A percentile compares a stretch with the other conserved stretches of the same genome.
phyloP scores from a whole-genome alignment of 106 monocot species.

The Phalaenopsis equestris region DNA sequence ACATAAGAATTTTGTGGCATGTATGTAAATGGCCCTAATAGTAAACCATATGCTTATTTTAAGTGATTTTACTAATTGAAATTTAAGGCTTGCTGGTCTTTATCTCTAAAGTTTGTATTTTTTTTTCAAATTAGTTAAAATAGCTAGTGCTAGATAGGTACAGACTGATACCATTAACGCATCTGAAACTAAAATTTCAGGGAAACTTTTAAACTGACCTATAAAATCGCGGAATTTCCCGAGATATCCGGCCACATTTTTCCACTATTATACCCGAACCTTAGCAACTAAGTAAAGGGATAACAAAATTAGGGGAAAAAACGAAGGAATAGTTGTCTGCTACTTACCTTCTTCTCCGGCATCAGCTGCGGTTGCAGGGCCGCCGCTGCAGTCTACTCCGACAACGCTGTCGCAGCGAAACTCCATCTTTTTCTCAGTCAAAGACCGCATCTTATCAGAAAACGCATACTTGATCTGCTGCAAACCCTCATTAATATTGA shows the following conservation, averaged over 20 bases:
- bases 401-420: slow-evolving; percentile 53
- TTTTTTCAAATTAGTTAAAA: too few relatives aligned
- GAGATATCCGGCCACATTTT: too few relatives aligned
- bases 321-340: not conserved
- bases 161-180: too few relatives aligned
- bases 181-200: too few relatives aligned
- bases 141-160: too few relatives aligned
- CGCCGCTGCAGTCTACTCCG: slow-evolving; percentile 45
- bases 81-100: too few relatives aligned
- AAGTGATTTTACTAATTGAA: not conserved
- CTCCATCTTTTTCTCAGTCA: slow-evolving; percentile 97
- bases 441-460: slow-evolving; percentile 83
- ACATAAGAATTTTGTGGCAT: not conserved
- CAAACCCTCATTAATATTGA: slow-evolving; percentile 93
- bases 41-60: not conserved
- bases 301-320: not conserved
- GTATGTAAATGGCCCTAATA: too few relatives aligned
- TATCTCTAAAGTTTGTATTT: too few relatives aligned
- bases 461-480: slow-evolving; percentile 87
- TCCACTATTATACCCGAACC: too few relatives aligned
- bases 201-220: too few relatives aligned
- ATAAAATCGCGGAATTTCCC: too few relatives aligned
- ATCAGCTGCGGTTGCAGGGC: not conserved
- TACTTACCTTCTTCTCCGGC: slow-evolving; percentile 7
- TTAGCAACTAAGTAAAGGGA: too few relatives aligned